Conservation (phyloP, 2,329 filamentous ascomycete genomes). For the Bipolaris bicolor region DNA sequence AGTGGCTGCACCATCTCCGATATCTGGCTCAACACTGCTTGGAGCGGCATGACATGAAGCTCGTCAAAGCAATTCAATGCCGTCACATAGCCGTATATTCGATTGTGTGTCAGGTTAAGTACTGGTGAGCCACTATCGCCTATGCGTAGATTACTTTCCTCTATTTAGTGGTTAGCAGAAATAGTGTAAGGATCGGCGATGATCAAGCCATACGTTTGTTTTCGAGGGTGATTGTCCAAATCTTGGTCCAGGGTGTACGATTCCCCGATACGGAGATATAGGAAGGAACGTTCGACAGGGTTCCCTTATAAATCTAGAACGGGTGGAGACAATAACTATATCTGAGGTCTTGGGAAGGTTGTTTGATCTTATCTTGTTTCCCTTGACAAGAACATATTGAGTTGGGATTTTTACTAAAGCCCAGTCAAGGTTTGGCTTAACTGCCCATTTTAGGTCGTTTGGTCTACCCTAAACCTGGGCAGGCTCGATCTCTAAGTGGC, state of each 20-base stretch:
- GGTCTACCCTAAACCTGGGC: background rate
- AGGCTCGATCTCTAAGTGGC: background rate
- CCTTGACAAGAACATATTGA: background rate
- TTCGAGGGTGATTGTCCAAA: background rate
- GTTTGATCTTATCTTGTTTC: background rate
- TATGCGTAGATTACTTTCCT: background rate
- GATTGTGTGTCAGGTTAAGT: background rate
- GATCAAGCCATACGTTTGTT: background rate
- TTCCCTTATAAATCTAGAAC: background rate
- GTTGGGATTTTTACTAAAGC: background rate
- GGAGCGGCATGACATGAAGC: background rate
- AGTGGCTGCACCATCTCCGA: background rate
- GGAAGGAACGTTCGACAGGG: background rate
- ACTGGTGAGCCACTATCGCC: background rate
- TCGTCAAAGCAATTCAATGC: background rate
- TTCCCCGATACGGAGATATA: background rate
- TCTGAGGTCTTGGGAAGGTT: background rate
- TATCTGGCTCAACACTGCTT: background rate
- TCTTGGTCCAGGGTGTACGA: background rate
- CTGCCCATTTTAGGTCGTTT: background rate
- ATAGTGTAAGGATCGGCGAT: background rate
- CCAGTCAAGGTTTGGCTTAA: background rate
- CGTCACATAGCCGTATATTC: background rate
- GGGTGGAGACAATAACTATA: background rate
- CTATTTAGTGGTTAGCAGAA: background rate